Evolutionary conservation across 1,284 basidiomycete species (phyloP).

Genomic region (Ustilago hordei): DNA sequence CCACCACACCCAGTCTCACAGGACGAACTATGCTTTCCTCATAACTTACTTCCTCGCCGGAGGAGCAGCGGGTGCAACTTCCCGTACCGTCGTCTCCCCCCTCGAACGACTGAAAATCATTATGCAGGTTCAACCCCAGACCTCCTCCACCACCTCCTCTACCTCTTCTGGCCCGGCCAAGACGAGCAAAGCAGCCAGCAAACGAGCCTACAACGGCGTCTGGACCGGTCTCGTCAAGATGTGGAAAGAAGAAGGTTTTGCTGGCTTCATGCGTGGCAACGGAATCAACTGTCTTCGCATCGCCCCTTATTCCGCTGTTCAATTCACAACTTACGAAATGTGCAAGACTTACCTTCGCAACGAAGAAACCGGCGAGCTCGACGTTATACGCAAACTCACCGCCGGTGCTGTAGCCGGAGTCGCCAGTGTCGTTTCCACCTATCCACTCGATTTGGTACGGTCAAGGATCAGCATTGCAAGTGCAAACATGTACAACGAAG

Average conservation of each 20-base stretch:
- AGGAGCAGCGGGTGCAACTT: constrained; percentile 75
- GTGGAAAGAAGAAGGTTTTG: constrained; percentile 92
- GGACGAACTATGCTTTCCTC: constrained; percentile 47
- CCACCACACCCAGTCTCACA: constrained; percentile 10
- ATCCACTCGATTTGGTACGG: constrained; percentile 90
- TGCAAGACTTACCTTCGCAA: constrained; percentile 76
- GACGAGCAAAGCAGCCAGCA: constrained; percentile 7
- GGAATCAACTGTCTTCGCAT: constrained; percentile 93
- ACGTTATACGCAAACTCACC: constrained; percentile 82
- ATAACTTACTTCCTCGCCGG: constrained; percentile 76
- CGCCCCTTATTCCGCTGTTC: constrained; percentile 82
- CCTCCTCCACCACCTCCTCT: constrained; percentile 10
- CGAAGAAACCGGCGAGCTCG: constrained; percentile 74
- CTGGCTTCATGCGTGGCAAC: constrained; percentile 85
- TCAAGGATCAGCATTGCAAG: constrained; percentile 88
- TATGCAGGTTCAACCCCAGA: constrained; percentile 74
- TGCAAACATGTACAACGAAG: constrained; percentile 63
- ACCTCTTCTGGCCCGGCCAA: neutral
- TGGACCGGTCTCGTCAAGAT: constrained; percentile 72
- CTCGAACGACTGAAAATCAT: constrained; percentile 94
- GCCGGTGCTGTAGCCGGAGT: constrained; percentile 91
- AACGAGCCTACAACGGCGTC: constrained; percentile 65
- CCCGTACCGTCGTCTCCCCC: constrained; percentile 89
- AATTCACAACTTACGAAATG: constrained; percentile 88
- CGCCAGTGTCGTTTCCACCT: constrained; percentile 89